phyloP scores from a whole-genome alignment of 352 stramenopile genomes.

The Thalassiosira livingstoniorum region DNA sequence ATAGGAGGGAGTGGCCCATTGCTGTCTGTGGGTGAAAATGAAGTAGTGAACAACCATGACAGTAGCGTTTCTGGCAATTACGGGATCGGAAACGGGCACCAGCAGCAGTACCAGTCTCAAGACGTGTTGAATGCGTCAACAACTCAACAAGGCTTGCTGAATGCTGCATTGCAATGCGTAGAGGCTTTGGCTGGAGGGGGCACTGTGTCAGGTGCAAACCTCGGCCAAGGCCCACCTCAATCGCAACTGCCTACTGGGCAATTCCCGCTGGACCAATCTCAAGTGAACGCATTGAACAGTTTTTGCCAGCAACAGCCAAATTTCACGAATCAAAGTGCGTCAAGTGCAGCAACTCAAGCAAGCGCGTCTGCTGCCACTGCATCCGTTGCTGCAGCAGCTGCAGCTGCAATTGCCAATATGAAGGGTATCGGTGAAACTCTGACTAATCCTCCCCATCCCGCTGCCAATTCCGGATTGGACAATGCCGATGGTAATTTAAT shows the following conservation, averaged over 20 bases:
- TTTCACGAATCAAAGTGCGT: conserved; percentile 3
- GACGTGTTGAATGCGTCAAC: conserved; percentile 13
- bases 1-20: neutral
- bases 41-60: neutral
- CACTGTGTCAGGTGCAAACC: conserved; percentile 28
- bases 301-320: conserved; percentile 29
- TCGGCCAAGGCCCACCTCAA: conserved; percentile 8
- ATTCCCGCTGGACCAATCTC: neutral
- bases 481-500: conserved; percentile 83
- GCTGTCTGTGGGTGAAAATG: neutral
- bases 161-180: neutral
- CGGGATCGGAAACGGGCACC: neutral
- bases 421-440: conserved; percentile 56
- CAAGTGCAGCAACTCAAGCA: too few species aligned
- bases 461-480: conserved; percentile 71
- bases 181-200: neutral
- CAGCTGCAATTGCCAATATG: conserved; percentile 21
- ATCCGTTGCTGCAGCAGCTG: conserved; percentile 7
- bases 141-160: conserved; percentile 29
- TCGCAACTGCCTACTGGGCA: conserved; percentile 6
- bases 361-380: conserved; percentile 7
- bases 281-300: conserved; percentile 7
- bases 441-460: conserved; percentile 69
- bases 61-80: neutral
- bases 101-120: conserved; percentile 10